phyloP scores from a whole-genome alignment of 768 basidiomycete species.

The Kwoniella shandongensis region DNA sequence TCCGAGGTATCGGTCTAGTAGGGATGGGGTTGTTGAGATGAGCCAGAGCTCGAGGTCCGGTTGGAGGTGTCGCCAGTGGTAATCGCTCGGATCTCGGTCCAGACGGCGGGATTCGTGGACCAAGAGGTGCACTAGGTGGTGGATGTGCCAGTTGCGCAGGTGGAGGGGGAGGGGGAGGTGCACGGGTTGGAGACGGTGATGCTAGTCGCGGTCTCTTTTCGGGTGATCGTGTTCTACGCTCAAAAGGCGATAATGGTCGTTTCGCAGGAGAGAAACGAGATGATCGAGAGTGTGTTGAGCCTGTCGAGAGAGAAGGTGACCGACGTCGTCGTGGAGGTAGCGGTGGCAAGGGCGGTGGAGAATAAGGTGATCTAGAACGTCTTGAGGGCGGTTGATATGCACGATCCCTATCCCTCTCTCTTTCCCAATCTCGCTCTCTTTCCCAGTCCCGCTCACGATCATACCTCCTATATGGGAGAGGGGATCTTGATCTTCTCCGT shows the following conservation, averaged over 20 bases:
- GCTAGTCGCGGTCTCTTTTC: neutral
- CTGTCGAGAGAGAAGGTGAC: constrained; percentile 17
- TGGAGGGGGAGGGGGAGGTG: constrained; percentile 5
- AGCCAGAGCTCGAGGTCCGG: constrained; percentile 28
- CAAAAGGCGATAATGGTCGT: constrained; percentile 4
- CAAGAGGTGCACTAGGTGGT: neutral
- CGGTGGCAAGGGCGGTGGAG: too few species aligned
- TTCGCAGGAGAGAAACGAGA: constrained; percentile 14
- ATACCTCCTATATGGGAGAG: constrained; percentile 13
- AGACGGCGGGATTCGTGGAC: constrained; percentile 29
- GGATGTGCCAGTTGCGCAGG: neutral
- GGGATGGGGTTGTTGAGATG: constrained; percentile 17
- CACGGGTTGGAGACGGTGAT: neutral
- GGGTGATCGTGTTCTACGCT: neutral
- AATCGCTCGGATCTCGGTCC: constrained; percentile 33
- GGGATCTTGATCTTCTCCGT: constrained; percentile 19
- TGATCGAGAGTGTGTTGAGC: constrained; percentile 11
- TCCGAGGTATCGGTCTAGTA: constrained; percentile 8
- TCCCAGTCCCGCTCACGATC: constrained; percentile 10
- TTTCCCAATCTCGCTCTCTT: constrained; percentile 2
- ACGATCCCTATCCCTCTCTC: constrained; percentile 15
- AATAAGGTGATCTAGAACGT: constrained; percentile 21
- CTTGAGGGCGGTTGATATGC: neutral
- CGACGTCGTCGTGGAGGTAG: constrained; percentile 16
- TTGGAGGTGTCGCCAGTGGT: constrained; percentile 21